Base-by-base conservation (phyloP, 495 filamentous ascomycete species). In the Pseudomonodictys pantanalensis region DNA sequence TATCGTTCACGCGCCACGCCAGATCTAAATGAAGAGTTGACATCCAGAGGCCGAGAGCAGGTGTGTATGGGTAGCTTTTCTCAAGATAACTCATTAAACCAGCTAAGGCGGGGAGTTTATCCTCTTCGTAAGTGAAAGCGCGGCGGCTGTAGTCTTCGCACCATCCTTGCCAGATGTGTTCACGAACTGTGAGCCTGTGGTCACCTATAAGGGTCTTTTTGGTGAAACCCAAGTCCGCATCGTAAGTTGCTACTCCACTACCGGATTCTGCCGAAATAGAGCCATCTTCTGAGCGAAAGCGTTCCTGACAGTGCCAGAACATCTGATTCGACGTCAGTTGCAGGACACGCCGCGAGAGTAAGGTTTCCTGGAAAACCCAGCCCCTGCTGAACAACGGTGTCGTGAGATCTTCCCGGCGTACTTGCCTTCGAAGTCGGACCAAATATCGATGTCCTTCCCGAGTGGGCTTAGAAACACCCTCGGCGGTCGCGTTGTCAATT, bases 281-380 rank as follows among this genome's bases (percentile, higher is more conserved):
- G 9, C 47, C 47, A 23, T 30, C 28, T 33, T 51, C 47, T 3
- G 25, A 32, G 4, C 15, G 15, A 29, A 30, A n/a, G 25, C 29
- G 18, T 30, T 30, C 24, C n/a, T 18, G n/a, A 25, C 51, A 54
- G 17, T 54, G 32, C 30, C 33, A 54, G 22, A 41, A 43, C 32
- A 23, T 42, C 32, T 42, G 33, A 18, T 28, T 15, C 4, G 17
- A 26, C 7, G 33, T 44, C 9, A 18, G 43, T 18, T 42, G 33
- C 11, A 54, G n/a, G 51, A 41, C 23, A 18, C 51, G 33, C 18
- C 32, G 7, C n/a, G 33, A 42, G 4, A 44, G 39, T 3, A 44
- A 22, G 33, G 17, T 9, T 44, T 54, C 51, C 32, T 54, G 51
- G 23, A 54, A 18, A 4, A 43, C 33, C 51, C 51, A 54, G n/a